Evolutionary conservation across 2,329 filamentous ascomycete species (phyloP).

Genomic region (Monilinia aucupariae): DNA sequence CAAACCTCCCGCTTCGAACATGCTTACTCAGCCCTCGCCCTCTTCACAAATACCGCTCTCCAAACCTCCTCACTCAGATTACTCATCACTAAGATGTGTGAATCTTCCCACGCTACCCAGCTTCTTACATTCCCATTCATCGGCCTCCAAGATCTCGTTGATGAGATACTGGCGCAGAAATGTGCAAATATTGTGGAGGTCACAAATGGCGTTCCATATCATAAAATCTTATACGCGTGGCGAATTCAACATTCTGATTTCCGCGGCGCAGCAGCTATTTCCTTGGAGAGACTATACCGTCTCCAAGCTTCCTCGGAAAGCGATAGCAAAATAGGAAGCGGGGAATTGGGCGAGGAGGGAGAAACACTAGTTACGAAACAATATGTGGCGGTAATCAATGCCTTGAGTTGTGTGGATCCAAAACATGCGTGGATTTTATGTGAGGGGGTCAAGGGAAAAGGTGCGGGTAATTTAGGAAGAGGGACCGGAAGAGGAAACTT

Average conservation of each 20-base stretch:
- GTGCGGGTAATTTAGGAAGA: conserved; percentile 24
- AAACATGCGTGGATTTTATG: conserved; percentile 75
- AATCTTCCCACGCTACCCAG: conserved; percentile 57
- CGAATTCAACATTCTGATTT: conserved; percentile 82
- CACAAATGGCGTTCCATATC: conserved; percentile 63
- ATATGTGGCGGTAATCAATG: conserved; percentile 89
- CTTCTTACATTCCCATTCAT: conserved; percentile 75
- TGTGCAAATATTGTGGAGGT: conserved; percentile 66
- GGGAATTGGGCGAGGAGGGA: conserved; percentile 50
- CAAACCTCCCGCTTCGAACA: conserved; percentile 74
- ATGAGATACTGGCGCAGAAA: conserved; percentile 68
- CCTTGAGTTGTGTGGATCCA: conserved; percentile 76
- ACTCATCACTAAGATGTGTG: conserved; percentile 65
- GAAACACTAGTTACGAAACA: conserved; percentile 65
- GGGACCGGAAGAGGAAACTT: neutral
- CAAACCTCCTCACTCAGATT: conserved; percentile 66
- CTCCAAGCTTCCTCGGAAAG: conserved; percentile 54
- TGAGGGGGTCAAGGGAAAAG: conserved; percentile 39
- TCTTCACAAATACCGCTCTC: conserved; percentile 66
- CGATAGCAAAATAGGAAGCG: conserved; percentile 46
- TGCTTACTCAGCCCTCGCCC: conserved; percentile 72
- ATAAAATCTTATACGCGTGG: conserved; percentile 88
- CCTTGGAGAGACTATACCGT: conserved; percentile 59
- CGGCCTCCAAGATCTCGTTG: conserved; percentile 70
- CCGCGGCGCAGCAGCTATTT: conserved; percentile 65